Evolutionary conservation across 2,329 filamentous ascomycete genomes (phyloP).

Genomic region (Bipolaris bicolor): DNA sequence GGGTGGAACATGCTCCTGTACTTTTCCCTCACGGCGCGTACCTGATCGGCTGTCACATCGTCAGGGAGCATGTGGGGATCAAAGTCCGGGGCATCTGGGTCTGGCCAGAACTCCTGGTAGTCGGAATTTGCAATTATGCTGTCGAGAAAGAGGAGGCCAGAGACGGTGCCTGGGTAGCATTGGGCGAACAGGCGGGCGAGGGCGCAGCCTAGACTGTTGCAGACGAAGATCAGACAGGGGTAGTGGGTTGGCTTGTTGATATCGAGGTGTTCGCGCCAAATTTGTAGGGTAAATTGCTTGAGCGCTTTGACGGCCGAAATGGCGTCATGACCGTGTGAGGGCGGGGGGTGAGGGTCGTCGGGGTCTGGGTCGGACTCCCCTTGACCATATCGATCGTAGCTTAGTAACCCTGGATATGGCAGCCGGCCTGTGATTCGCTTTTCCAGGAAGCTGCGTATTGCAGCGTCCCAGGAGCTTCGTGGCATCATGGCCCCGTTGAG

Average conservation of each 20-base stretch:
- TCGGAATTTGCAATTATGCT: slow-evolving; percentile 65
- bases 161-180: slow-evolving; percentile 53
- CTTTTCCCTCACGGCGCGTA: slow-evolving; percentile 45
- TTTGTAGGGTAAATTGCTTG: slow-evolving; percentile 52
- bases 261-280: slow-evolving; percentile 45
- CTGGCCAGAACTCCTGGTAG: slow-evolving; percentile 61
- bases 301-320: slow-evolving; percentile 54
- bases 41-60: slow-evolving; percentile 45
- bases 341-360: slow-evolving; percentile 37
- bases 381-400: slow-evolving; percentile 66
- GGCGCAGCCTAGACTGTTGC: slow-evolving; percentile 61
- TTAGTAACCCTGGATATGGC: slow-evolving; percentile 54
- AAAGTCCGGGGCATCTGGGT: slow-evolving; percentile 59
- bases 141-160: slow-evolving; percentile 61
- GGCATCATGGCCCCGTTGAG: slow-evolving; percentile 54
- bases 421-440: slow-evolving; percentile 31
- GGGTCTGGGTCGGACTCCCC: slow-evolving; percentile 59
- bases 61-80: slow-evolving; percentile 50
- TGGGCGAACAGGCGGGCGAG: slow-evolving; percentile 60
- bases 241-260: slow-evolving; percentile 42
- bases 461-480: slow-evolving; percentile 48
- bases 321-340: slow-evolving; percentile 57
- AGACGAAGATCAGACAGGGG: slow-evolving; percentile 53
- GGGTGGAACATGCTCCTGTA: slow-evolving; percentile 57
- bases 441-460: slow-evolving; percentile 41